Percentiles rank a stretch among this genome's conserved stretches.
These are phyloP conservation scores for Juncus effusus DNA, from an alignment of 176 grass and related monocot species.

Conservation along the genomic window DNA sequence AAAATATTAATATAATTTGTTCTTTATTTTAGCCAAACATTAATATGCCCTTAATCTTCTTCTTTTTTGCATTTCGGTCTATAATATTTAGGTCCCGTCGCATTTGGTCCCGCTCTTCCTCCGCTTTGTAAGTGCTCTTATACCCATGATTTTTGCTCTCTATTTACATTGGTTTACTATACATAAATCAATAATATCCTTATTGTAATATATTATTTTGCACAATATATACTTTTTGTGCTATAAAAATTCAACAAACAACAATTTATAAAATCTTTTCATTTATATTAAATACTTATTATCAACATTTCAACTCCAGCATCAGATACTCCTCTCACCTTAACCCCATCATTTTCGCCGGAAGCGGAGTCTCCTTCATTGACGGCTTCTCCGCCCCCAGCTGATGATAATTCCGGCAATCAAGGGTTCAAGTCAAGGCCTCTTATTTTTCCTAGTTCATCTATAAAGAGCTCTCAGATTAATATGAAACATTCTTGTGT, in stretches of 20 bases:
- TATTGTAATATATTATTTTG: neutral
- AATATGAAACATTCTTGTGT: neutral
- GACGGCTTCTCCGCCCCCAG: constrained; percentile 18
- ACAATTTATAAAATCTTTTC: neutral
- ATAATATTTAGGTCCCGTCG: constrained; percentile 30
- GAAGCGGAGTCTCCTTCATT: constrained; percentile 18
- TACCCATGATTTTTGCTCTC: neutral
- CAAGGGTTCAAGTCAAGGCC: constrained; percentile 38
- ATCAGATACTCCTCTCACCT: constrained; percentile 6
- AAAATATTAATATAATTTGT: too few relatives aligned
- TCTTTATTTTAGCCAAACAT: neutral
- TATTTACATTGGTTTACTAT: neutral
- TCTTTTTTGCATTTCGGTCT: too few relatives aligned
- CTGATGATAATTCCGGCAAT: neutral
- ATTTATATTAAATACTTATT: neutral
- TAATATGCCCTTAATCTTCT: neutral
- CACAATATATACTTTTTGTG: neutral
- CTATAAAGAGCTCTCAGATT: constrained; percentile 23
- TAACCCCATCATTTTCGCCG: constrained; percentile 24
- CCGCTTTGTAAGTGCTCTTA: constrained; percentile 49
- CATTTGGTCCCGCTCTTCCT: constrained; percentile 37
- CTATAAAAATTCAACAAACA: too few relatives aligned
- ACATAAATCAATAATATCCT: neutral
- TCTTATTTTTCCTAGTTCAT: constrained; percentile 44
- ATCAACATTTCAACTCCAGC: constrained; percentile 16